phyloP scores from a whole-genome alignment of 768 basidiomycete species.

The Trametes cubensis region DNA sequence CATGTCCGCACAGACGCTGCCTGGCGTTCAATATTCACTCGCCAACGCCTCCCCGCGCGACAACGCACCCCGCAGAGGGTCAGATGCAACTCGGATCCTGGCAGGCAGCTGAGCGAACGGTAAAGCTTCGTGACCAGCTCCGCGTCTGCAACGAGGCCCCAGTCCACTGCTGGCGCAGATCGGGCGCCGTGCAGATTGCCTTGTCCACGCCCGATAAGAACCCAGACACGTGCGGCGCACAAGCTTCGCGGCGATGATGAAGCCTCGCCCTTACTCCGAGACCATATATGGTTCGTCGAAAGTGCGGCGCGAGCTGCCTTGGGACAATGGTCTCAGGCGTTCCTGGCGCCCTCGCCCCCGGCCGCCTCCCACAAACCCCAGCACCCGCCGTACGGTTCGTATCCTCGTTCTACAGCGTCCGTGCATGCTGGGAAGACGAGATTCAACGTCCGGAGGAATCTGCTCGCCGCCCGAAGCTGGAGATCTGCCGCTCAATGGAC shows the following conservation, averaged over 20 bases:
- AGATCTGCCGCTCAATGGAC: neutral
- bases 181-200: slow-evolving; percentile 27
- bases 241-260: slow-evolving; percentile 22
- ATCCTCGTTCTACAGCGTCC: slow-evolving; percentile 11
- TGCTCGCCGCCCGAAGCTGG: neutral
- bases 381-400: neutral
- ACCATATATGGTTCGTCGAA: neutral
- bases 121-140: slow-evolving; percentile 15
- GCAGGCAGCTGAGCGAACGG: slow-evolving; percentile 11
- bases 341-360: slow-evolving; percentile 6
- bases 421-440: neutral
- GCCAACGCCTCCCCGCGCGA: neutral
- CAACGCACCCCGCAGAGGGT: slow-evolving; percentile 1
- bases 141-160: slow-evolving; percentile 11
- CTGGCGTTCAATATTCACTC: neutral
- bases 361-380: neutral
- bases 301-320: neutral
- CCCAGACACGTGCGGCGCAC: slow-evolving; percentile 12
- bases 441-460: neutral
- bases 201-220: slow-evolving; percentile 26
- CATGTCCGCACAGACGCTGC: slow-evolving; percentile 12
- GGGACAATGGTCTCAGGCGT: slow-evolving; percentile 1
- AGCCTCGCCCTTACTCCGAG: slow-evolving; percentile 9
- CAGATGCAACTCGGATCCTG: slow-evolving; percentile 21
- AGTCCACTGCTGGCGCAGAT: slow-evolving; percentile 9